Base-by-base conservation (phyloP, 2,329 filamentous ascomycete genomes). In the Trichophyton mentagrophytes region DNA sequence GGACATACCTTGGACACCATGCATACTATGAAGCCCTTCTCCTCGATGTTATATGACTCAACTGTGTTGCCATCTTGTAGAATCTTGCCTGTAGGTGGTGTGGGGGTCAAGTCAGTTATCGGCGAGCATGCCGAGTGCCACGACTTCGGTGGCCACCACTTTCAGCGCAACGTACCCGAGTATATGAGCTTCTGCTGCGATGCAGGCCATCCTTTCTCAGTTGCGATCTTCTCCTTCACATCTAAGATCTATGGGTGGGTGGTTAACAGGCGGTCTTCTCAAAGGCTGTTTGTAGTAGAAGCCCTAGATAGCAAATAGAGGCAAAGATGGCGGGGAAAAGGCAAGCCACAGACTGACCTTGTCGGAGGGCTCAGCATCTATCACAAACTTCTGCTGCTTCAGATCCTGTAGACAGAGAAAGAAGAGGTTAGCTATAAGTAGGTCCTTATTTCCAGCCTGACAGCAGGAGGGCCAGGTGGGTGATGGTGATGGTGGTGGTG, bases 11-110 rank as follows among this genome's bases (percentile, higher is more conserved):
- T 97, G 73, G 89, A 90, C 69, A 95, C 86, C 85, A 99, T 96
- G 79, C 93, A 99, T 63, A 99, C 93, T 69, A 99, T 90, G 74
- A 97, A 99, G 42, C 93, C 93, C 82, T 97, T 99, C 82, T 97
- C 93, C 77, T 99, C 92, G 65, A 99, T 97, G 77, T 90, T 96
- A 80, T 97, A 97, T 46, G 89, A 91, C 75, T 90, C 90, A 68
- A 99, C 88, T 1, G 91, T 96, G 72, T 96, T 93, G 64, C 90
- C 90, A 87, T 99, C 92, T 77, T 96, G 92, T 66, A 99, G 80
- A 69, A 99, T 97, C 80, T 99, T 99, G 79, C 93, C 91, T 96
- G 68, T 61, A 58, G 49, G 62, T 53, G 46, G 59, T 64, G 57
- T 20, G 56, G 59, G 44, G 42, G 25, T 27, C 11, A 27, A 22